Percentiles rank a stretch among this genome's conserved stretches.
These are phyloP conservation scores for Boeremia lycopersici DNA, from an alignment of 2,329 filamentous ascomycete species.

Conservation along the genomic window DNA sequence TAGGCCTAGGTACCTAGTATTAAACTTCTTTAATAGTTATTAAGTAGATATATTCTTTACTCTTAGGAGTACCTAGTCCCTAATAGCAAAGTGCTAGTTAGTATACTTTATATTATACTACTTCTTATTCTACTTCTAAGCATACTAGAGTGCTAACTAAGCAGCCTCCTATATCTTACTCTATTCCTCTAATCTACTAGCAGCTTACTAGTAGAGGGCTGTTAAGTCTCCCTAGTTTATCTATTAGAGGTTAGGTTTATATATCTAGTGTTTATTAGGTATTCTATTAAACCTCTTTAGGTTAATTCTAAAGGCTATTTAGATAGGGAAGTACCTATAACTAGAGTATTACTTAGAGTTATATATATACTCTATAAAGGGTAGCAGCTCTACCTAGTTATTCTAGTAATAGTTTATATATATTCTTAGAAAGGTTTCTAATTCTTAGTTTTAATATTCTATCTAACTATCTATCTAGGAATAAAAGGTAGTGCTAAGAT, in stretches of 20 bases:
- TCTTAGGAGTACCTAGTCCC: not conserved
- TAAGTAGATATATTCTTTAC: constrained; percentile 17
- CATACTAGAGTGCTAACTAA: not conserved
- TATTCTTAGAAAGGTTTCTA: not conserved
- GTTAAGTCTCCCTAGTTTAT: not conserved
- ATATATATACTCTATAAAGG: no score
- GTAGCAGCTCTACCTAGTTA: not conserved
- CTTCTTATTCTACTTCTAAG: not conserved
- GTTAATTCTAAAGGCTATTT: not conserved
- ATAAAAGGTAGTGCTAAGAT: no score
- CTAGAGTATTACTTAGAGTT: no score
- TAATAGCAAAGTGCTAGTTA: not conserved
- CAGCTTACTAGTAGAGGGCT: not conserved
- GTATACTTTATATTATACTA: not conserved
- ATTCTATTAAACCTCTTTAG: not conserved
- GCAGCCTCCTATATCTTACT: not conserved
- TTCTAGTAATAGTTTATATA: not conserved
- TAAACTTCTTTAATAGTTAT: not conserved
- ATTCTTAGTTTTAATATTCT: no score
- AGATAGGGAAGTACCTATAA: not conserved
- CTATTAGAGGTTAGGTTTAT: not conserved
- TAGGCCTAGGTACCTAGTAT: not conserved
- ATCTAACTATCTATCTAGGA: no score
- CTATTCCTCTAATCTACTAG: not conserved
- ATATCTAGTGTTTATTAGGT: not conserved